phyloP scores from a whole-genome alignment of 352 stramenopile genomes.

The Peronospora belbahrii region DNA sequence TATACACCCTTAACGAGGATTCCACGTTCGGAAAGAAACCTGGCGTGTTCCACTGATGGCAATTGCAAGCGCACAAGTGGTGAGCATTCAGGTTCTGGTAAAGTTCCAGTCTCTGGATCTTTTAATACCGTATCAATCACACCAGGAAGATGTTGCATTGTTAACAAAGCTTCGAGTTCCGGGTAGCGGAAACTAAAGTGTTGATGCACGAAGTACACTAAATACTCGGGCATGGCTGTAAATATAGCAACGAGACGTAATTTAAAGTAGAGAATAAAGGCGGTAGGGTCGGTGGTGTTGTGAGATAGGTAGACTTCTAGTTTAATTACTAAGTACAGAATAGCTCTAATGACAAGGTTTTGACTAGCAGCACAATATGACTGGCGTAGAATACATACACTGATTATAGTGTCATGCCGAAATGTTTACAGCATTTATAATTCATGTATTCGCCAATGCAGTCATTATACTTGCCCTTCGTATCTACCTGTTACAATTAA shows the following conservation, averaged over 20 bases:
- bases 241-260: no score
- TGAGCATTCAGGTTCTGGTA: slow-evolving; percentile 43
- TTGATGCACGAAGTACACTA: slow-evolving; percentile 78
- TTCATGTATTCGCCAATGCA: no score
- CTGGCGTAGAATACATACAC: no score
- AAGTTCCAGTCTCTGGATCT: slow-evolving; percentile 17
- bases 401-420: no score
- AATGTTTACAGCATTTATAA: no score
- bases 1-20: slow-evolving; percentile 83
- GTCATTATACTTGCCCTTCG: no score
- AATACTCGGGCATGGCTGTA: slow-evolving; percentile 52
- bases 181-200: slow-evolving; percentile 81
- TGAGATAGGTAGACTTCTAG: no score
- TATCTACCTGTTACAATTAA: no score
- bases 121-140: slow-evolving; percentile 28
- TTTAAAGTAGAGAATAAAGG: background rate
- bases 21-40: slow-evolving; percentile 68
- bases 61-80: slow-evolving; percentile 58
- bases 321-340: no score
- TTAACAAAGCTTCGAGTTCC: slow-evolving; percentile 68
- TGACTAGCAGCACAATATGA: no score
- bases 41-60: slow-evolving; percentile 49
- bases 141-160: slow-evolving; percentile 42
- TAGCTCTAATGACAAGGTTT: no score
- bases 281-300: no score